Conservation (phyloP, 129 eudicot species). For the Helichrysum umbraculigerum region DNA sequence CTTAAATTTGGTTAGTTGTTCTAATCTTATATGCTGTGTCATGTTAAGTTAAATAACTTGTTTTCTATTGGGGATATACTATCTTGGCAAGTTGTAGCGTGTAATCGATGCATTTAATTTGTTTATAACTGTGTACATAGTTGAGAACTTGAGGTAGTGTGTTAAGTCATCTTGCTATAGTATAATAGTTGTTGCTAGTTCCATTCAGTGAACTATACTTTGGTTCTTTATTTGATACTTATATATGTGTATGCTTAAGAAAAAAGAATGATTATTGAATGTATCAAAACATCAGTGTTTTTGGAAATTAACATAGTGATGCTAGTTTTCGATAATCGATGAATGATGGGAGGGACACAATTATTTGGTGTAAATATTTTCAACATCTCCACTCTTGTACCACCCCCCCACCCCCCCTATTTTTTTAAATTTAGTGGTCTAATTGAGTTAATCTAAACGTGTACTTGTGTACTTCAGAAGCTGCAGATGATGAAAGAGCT, state of each 20-base stretch:
- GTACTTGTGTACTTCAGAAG: conserved; percentile 49
- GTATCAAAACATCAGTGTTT: not conserved
- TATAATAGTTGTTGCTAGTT: not conserved
- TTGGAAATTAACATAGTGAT: not conserved
- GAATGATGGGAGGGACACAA: not conserved
- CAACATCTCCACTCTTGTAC: not conserved
- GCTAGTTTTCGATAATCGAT: not conserved
- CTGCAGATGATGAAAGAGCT: conserved; percentile 48
- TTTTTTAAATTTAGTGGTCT: not conserved
- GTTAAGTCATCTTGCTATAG: not conserved
- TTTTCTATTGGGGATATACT: not conserved
- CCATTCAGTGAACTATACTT: not conserved
- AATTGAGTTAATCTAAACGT: conserved; percentile 3
- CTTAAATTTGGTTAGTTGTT: conserved; percentile 53
- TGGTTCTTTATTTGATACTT: conserved; percentile 2
- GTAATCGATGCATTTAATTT: not conserved
- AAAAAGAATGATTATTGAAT: not conserved
- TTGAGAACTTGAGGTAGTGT: not conserved
- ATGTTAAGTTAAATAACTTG: not conserved
- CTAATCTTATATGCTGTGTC: not conserved
- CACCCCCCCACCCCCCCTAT: too few species aligned
- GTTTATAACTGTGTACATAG: not conserved
- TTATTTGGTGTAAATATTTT: not conserved
- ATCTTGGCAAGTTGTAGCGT: not conserved
- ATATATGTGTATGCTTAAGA: not conserved